Percentiles rank a stretch among this genome's conserved stretches.
Evolutionary conservation across 805 yeast genomes (phyloP).

Genomic region (Teunomyces pallodes): DNA sequence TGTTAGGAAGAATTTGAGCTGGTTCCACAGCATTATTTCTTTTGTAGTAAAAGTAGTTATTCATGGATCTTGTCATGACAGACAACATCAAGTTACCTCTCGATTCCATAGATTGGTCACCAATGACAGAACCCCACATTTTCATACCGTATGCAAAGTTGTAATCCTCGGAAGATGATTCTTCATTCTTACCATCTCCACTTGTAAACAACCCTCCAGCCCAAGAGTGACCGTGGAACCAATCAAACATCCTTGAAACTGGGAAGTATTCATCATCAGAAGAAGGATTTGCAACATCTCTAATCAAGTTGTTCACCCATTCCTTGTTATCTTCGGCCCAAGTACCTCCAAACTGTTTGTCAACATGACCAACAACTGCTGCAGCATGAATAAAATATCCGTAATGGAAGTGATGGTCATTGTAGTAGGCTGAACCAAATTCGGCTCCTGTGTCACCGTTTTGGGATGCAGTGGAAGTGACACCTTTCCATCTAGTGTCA

Average conservation of each 20-base stretch:
- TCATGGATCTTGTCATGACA: slow-evolving; percentile 18
- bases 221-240: slow-evolving; percentile 27
- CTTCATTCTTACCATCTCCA: slow-evolving; percentile 23
- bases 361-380: slow-evolving; percentile 70
- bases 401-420: slow-evolving; percentile 87
- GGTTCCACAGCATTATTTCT: slow-evolving; percentile 19
- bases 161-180: slow-evolving; percentile 23
- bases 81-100: slow-evolving; percentile 25
- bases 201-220: slow-evolving; percentile 20
- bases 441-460: slow-evolving; percentile 48
- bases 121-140: slow-evolving; percentile 21
- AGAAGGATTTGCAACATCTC: slow-evolving; percentile 25
- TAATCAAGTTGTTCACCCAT: slow-evolving; percentile 21
- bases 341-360: slow-evolving; percentile 47
- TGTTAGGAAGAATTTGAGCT: slow-evolving; percentile 13
- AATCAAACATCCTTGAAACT: slow-evolving; percentile 23
- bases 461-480: slow-evolving; percentile 51
- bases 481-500: slow-evolving; percentile 55
- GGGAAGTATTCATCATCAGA: slow-evolving; percentile 19
- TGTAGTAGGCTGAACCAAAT: slow-evolving; percentile 74
- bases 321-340: slow-evolving; percentile 44
- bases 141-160: slow-evolving; percentile 26
- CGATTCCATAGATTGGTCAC: slow-evolving; percentile 21
- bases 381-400: slow-evolving; percentile 84
- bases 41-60: slow-evolving; percentile 18